Conservation (phyloP, 257 asterid species). For the Echium plantagineum region DNA sequence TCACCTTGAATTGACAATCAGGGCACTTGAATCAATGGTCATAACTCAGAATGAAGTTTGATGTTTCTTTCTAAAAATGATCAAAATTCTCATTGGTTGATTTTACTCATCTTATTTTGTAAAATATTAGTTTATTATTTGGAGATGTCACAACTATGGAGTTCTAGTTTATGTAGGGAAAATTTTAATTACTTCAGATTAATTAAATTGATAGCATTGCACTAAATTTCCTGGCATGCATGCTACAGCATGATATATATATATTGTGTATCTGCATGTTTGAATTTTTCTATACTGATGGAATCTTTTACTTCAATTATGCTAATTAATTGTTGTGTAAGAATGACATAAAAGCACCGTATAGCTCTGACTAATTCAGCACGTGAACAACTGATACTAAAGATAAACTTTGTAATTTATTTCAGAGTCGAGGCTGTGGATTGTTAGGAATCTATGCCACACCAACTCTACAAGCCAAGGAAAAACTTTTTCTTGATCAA, state of each 20-base stretch:
- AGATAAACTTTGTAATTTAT: constrained; percentile 7
- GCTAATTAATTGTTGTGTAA: neutral
- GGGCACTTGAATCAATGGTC: neutral
- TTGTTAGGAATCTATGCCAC: constrained; percentile 72
- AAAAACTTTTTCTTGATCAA: constrained; percentile 82
- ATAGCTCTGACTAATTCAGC: neutral
- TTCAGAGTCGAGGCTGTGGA: constrained; percentile 87
- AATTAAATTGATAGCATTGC: neutral
- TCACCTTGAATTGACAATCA: neutral
- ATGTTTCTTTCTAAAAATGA: too few species aligned
- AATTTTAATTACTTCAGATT: too few species aligned
- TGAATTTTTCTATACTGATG: neutral
- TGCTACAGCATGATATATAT: neutral
- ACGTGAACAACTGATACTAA: neutral
- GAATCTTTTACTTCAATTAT: neutral
- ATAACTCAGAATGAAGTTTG: too few species aligned
- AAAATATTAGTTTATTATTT: too few species aligned
- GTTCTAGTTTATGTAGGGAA: too few species aligned
- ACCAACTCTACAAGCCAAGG: constrained; percentile 83
- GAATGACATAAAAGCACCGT: neutral
- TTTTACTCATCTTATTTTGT: too few species aligned
- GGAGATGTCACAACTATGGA: too few species aligned
- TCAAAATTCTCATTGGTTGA: too few species aligned
- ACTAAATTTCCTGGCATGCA: too few species aligned
- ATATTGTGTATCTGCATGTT: too few species aligned